Conservation (phyloP, 192 early-diverging fungal species). For the Allomyces javanicus region DNA sequence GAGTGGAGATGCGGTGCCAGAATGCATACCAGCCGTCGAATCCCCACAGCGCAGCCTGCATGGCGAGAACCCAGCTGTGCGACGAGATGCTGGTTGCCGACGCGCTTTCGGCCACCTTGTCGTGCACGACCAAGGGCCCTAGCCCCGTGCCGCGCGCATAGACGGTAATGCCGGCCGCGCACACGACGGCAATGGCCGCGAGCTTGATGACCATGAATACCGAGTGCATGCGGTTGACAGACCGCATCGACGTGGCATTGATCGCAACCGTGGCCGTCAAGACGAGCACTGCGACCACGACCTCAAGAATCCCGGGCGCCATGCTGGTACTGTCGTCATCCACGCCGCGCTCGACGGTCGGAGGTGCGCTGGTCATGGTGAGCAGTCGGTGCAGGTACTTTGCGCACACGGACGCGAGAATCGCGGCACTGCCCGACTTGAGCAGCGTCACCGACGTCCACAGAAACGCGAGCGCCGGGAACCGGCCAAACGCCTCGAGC, state of each 20-base stretch:
- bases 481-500: background rate
- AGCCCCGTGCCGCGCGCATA: background rate
- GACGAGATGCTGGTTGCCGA: no score
- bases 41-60: background rate
- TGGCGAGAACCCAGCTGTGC: background rate
- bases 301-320: background rate
- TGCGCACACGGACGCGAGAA: background rate
- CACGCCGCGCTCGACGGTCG: background rate
- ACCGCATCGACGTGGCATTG: background rate
- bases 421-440: background rate
- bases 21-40: background rate
- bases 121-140: background rate
- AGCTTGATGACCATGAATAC: background rate
- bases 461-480: background rate
- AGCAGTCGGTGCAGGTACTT: constrained; percentile 1
- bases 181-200: background rate
- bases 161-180: background rate
- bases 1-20: background rate
- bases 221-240: background rate
- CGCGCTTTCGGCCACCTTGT: no score
- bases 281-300: background rate
- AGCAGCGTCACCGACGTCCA: constrained; percentile 3
- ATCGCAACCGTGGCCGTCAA: background rate
- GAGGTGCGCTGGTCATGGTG: background rate
- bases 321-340: background rate